Evolutionary conservation across 164 flowering plant genomes (phyloP).

Genomic region (Warburgia ugandensis): DNA sequence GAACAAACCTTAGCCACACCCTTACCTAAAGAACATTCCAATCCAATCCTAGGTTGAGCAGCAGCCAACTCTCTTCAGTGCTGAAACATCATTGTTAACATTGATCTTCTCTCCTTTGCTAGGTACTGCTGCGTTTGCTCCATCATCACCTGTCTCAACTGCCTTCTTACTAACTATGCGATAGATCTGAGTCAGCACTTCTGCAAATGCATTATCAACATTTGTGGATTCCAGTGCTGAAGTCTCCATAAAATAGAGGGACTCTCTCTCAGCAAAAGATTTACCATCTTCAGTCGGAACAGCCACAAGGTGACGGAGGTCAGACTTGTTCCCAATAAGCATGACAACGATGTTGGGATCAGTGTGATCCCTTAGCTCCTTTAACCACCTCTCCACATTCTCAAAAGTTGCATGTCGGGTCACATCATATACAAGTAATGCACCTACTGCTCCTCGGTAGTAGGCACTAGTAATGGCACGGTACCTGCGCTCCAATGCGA

Average conservation of each 20-base stretch:
- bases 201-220: constrained; percentile 62
- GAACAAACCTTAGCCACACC: not conserved
- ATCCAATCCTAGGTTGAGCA: constrained; percentile 37
- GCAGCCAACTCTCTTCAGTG: constrained; percentile 48
- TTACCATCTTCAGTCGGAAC: constrained; percentile 57
- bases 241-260: constrained; percentile 66
- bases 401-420: constrained; percentile 59
- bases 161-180: constrained; percentile 54
- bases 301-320: constrained; percentile 62
- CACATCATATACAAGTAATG: constrained; percentile 58
- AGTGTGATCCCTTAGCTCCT: constrained; percentile 57
- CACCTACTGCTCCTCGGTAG: constrained; percentile 70
- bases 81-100: constrained; percentile 43
- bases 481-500: constrained; percentile 29
- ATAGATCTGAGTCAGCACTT: constrained; percentile 58
- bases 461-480: constrained; percentile 78
- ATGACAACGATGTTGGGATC: constrained; percentile 68
- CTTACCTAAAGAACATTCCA: not conserved
- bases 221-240: constrained; percentile 63
- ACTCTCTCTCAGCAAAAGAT: constrained; percentile 54
- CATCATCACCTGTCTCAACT: constrained; percentile 53
- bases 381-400: constrained; percentile 58
- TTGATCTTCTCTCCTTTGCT: constrained; percentile 54
- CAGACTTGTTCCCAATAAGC: constrained; percentile 71
- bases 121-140: constrained; percentile 39